A percentile compares a stretch with the other conserved stretches of the same genome.
phyloP scores from a whole-genome alignment of 768 basidiomycete genomes.

The Tephrocybe rancida region DNA sequence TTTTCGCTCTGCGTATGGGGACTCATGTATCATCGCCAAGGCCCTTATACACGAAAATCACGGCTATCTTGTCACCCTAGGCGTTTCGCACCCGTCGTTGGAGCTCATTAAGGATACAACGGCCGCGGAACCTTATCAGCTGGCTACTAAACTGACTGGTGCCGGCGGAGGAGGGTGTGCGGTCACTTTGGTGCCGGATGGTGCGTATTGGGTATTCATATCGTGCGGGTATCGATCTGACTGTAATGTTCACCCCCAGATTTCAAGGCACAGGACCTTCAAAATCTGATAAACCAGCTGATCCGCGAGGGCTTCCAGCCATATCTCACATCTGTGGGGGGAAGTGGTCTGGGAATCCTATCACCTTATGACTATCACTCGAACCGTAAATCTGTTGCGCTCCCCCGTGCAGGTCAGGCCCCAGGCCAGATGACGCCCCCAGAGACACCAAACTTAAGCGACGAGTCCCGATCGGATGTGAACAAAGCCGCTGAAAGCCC shows the following conservation, averaged over 20 bases:
- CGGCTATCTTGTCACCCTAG: slow-evolving; percentile 76
- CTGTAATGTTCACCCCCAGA: slow-evolving; percentile 45
- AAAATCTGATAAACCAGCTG: slow-evolving; percentile 62
- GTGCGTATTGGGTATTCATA: slow-evolving; percentile 44
- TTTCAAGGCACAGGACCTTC: slow-evolving; percentile 61
- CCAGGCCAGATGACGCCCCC: slow-evolving; percentile 52
- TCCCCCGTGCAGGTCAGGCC: slow-evolving; percentile 17
- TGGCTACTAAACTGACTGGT: slow-evolving; percentile 95
- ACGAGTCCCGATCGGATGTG: slow-evolving; percentile 20
- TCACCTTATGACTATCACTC: slow-evolving; percentile 56
- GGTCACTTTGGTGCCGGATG: slow-evolving; percentile 92
- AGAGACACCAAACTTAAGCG: slow-evolving; percentile 42
- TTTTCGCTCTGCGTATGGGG: slow-evolving; percentile 1
- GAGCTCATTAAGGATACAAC: slow-evolving; percentile 83
- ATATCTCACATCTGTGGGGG: slow-evolving; percentile 92
- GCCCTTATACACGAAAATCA: slow-evolving; percentile 90
- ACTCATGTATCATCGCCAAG: slow-evolving; percentile 43
- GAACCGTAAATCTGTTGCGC: slow-evolving; percentile 30
- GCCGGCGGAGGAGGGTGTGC: slow-evolving; percentile 99
- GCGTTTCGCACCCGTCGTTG: slow-evolving; percentile 88
- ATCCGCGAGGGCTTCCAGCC: slow-evolving; percentile 69
- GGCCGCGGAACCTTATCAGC: slow-evolving; percentile 56
- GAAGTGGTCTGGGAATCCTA: slow-evolving; percentile 88
- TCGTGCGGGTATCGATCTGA: slow-evolving; percentile 11
- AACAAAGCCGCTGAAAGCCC: slow-evolving; percentile 21